phyloP scores from a whole-genome alignment of 495 filamentous ascomycete genomes.

The Astrothelium macrocarpum region DNA sequence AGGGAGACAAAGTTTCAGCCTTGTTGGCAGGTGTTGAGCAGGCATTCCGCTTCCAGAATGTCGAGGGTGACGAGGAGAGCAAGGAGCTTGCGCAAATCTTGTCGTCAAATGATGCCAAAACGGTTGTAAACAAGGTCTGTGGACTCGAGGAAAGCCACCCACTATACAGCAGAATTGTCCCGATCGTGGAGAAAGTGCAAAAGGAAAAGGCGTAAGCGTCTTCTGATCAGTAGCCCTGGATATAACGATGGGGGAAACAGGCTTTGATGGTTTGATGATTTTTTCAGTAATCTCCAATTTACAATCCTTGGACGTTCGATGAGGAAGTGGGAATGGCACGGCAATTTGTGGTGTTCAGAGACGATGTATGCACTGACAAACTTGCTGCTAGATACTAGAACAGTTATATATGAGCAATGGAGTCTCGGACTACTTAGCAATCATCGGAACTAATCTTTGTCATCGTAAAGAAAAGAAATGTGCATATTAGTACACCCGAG shows the following conservation, averaged over 20 bases:
- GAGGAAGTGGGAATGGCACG: background rate
- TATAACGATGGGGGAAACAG: background rate
- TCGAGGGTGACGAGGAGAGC: constrained; percentile 80
- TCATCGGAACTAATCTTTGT: background rate
- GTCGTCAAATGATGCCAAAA: constrained; percentile 55
- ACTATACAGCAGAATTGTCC: constrained; percentile 59
- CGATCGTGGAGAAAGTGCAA: constrained; percentile 73
- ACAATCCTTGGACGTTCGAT: background rate
- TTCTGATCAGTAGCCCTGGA: background rate
- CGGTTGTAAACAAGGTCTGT: constrained; percentile 60
- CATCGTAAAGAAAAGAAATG: background rate
- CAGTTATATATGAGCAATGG: background rate
- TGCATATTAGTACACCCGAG: background rate
- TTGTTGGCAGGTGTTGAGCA: constrained; percentile 71
- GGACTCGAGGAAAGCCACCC: constrained; percentile 63
- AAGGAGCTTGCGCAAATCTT: constrained; percentile 72
- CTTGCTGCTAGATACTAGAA: background rate
- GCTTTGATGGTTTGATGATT: background rate
- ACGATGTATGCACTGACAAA: background rate
- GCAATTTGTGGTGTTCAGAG: background rate
- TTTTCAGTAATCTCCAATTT: background rate
- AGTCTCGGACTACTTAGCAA: background rate
- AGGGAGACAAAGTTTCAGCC: constrained; percentile 55
- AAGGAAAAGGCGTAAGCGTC: constrained; percentile 10
- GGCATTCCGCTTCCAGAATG: constrained; percentile 87